phyloP scores from a whole-genome alignment of 371 early-diverging fungal genomes.

The Fennellomyces sp. region DNA sequence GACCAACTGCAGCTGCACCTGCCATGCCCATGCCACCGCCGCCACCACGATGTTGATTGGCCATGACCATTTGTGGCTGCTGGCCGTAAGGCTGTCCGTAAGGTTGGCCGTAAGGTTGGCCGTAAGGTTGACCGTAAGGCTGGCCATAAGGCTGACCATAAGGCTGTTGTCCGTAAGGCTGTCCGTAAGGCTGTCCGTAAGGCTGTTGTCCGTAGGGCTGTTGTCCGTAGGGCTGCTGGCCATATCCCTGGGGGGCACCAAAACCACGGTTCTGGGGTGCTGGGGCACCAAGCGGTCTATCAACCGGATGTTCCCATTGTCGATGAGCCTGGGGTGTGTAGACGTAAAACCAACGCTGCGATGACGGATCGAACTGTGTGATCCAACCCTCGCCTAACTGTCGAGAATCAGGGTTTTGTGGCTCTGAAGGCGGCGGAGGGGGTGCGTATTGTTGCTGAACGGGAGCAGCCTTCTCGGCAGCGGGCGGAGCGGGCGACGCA shows the following conservation, averaged over 20 bases:
- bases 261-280: constrained; percentile 14
- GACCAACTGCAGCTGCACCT: constrained; percentile 35
- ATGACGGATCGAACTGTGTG: constrained; percentile 43
- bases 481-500: constrained; percentile 3
- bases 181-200: constrained; percentile 31
- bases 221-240: constrained; percentile 30
- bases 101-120: constrained; percentile 20
- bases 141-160: constrained; percentile 30
- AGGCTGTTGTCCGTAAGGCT: constrained; percentile 8
- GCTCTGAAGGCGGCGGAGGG: constrained; percentile 34
- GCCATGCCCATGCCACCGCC: constrained; percentile 29
- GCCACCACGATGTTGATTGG: constrained; percentile 15
- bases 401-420: constrained; percentile 38
- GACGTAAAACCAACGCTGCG: constrained; percentile 46
- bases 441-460: constrained; percentile 29
- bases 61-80: constrained; percentile 1
- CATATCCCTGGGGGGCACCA: neutral
- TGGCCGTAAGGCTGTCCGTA: constrained; percentile 1
- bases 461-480: neutral
- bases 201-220: constrained; percentile 22
- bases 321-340: constrained; percentile 47
- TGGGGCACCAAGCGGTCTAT: constrained; percentile 23
- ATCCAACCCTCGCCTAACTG: constrained; percentile 46
- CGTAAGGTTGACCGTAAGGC: no score
- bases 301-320: constrained; percentile 56